Percentiles rank a stretch among this genome's conserved stretches.
Conservation (phyloP, 2,329 filamentous ascomycete genomes). For the Didymosphaeria variabile region DNA sequence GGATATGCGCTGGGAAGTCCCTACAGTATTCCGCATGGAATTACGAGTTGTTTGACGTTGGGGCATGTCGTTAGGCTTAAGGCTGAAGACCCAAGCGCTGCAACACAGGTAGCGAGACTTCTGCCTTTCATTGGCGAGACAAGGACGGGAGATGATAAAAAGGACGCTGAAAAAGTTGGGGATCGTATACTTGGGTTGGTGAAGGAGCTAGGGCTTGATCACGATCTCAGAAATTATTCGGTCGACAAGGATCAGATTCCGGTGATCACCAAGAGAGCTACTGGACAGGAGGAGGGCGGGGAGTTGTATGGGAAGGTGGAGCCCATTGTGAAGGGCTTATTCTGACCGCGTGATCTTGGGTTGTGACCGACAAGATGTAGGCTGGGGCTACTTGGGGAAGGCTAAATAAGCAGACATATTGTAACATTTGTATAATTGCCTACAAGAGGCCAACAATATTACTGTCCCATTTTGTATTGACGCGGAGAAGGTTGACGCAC, state of each 20-base stretch:
- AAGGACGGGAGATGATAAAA: conserved; percentile 50
- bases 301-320: conserved; percentile 55
- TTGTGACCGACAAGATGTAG: neutral
- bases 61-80: conserved; percentile 65
- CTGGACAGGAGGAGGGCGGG: conserved; percentile 52
- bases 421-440: no score
- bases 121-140: conserved; percentile 55
- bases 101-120: conserved; percentile 56
- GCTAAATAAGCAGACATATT: no score
- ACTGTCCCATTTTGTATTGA: no score
- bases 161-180: conserved; percentile 57
- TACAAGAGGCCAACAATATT: no score
- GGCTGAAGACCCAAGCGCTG: conserved; percentile 54
- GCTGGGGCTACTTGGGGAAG: no score
- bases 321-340: conserved; percentile 55
- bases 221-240: conserved; percentile 57
- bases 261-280: conserved; percentile 56
- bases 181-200: conserved; percentile 57
- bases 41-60: conserved; percentile 64
- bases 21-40: conserved; percentile 65
- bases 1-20: conserved; percentile 64
- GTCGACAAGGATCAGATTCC: conserved; percentile 54
- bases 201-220: conserved; percentile 54
- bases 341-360: conserved; percentile 28
- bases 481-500: no score